Evolutionary conservation across 2,329 filamentous ascomycete genomes (phyloP).

Genomic region (Lanzia echinophila): DNA sequence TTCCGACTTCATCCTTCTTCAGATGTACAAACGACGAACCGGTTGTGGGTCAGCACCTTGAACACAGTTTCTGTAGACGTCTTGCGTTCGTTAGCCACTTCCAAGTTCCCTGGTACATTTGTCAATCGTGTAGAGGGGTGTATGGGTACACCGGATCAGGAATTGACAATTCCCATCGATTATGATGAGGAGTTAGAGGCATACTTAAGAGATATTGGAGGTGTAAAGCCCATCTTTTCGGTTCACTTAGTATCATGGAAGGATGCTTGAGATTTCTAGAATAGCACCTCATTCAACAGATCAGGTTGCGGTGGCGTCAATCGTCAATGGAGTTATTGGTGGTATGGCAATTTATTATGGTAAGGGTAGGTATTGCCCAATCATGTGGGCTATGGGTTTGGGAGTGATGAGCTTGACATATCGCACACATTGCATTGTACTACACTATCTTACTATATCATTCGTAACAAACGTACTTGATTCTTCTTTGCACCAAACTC

Average conservation of each 20-base stretch:
- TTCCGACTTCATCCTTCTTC: conserved; percentile 64
- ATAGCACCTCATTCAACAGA: neutral
- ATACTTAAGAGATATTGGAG: conserved; percentile 54
- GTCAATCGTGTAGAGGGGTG: conserved; percentile 60
- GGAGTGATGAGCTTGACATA: neutral
- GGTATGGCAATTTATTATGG: too few relatives aligned
- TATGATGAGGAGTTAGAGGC: conserved; percentile 65
- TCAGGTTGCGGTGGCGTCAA: neutral
- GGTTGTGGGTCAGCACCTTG: conserved; percentile 62
- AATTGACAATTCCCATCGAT: conserved; percentile 59
- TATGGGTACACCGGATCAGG: conserved; percentile 46
- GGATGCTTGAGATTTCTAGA: conserved; percentile 11
- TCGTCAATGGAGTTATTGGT: too few relatives aligned
- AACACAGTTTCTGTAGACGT: conserved; percentile 49
- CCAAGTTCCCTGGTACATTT: conserved; percentile 53
- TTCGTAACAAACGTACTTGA: neutral
- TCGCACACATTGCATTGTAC: neutral
- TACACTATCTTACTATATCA: neutral
- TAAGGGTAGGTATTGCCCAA: too few relatives aligned
- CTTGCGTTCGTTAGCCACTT: conserved; percentile 52
- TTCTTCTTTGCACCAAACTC: neutral
- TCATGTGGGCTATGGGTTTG: too few relatives aligned
- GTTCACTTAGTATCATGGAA: conserved; percentile 31
- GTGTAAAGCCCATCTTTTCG: conserved; percentile 29
- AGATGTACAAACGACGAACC: conserved; percentile 41